Percentiles rank a stretch among this genome's conserved stretches.
These are phyloP conservation scores for Hysterium pulicare DNA, from an alignment of 2,329 filamentous ascomycete species.

Conservation along the genomic window DNA sequence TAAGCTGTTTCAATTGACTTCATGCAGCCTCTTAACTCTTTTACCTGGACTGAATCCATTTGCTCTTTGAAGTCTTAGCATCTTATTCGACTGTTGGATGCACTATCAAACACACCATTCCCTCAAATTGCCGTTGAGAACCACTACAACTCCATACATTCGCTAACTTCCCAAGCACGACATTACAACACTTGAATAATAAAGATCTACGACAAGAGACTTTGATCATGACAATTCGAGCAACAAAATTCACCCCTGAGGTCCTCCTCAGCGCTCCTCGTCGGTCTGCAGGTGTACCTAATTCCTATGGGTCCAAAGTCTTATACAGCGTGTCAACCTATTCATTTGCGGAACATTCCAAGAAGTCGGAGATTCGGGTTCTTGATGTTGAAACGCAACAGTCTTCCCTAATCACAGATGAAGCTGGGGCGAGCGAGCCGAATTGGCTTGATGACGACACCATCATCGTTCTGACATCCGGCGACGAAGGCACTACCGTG, in stretches of 20 bases:
- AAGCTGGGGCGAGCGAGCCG: constrained; percentile 64
- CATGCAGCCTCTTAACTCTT: too few species aligned
- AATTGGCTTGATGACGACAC: constrained; percentile 71
- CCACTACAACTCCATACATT: background rate
- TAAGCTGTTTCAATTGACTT: too few species aligned
- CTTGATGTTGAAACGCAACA: constrained; percentile 67
- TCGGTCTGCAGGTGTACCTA: constrained; percentile 68
- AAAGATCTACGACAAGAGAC: too few species aligned
- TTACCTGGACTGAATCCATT: too few species aligned
- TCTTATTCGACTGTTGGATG: too few species aligned
- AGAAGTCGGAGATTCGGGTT: constrained; percentile 65
- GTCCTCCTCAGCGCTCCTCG: constrained; percentile 74
- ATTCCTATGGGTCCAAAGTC: constrained; percentile 60
- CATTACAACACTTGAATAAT: too few species aligned
- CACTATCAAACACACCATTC: too few species aligned
- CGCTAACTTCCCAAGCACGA: too few species aligned
- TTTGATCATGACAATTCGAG: constrained; percentile 64
- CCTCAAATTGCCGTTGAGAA: too few species aligned
- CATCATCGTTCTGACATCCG: constrained; percentile 54
- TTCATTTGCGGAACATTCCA: constrained; percentile 72
- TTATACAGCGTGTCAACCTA: constrained; percentile 72
- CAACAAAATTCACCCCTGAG: constrained; percentile 70
- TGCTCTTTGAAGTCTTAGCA: too few species aligned
- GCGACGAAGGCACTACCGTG: constrained; percentile 39
- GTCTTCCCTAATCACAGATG: constrained; percentile 63